phyloP scores from a whole-genome alignment of 2,329 filamentous ascomycete species.

The Scytalidium lignicola region DNA sequence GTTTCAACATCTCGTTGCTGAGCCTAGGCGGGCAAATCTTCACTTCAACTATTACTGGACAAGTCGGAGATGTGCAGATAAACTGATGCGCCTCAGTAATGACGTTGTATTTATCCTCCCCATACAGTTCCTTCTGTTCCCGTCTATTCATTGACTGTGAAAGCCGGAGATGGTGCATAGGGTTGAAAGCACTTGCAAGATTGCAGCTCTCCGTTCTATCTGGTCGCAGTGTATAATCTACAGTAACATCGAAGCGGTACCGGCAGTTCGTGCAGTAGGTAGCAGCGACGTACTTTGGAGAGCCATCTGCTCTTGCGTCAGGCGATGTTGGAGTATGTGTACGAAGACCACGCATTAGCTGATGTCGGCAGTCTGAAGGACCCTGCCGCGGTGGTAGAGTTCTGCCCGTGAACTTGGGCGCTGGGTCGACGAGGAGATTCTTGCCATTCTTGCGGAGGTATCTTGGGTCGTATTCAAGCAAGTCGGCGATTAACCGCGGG shows the following conservation, averaged over 20 bases:
- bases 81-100: slow-evolving; percentile 43
- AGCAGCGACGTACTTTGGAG: slow-evolving; percentile 49
- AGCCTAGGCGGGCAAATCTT: slow-evolving; percentile 49
- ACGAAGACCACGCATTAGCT: slow-evolving; percentile 47
- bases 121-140: slow-evolving; percentile 24
- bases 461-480: slow-evolving; percentile 37
- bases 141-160: slow-evolving; percentile 32
- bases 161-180: slow-evolving; percentile 56
- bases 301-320: slow-evolving; percentile 31
- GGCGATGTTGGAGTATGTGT: slow-evolving; percentile 35
- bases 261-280: slow-evolving; percentile 58
- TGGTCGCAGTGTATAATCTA: slow-evolving; percentile 43
- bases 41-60: slow-evolving; percentile 48
- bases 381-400: slow-evolving; percentile 22
- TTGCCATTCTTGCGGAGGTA: slow-evolving; percentile 30
- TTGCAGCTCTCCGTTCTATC: slow-evolving; percentile 20
- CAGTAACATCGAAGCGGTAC: slow-evolving; percentile 53
- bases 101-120: slow-evolving; percentile 18
- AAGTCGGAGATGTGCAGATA: slow-evolving; percentile 53
- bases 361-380: slow-evolving; percentile 50
- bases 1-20: slow-evolving; percentile 37
- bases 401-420: slow-evolving; percentile 41
- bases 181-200: slow-evolving; percentile 38
- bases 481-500: slow-evolving; percentile 41
- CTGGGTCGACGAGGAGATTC: slow-evolving; percentile 49